Percentiles rank a stretch among this genome's conserved stretches.
phyloP scores from a whole-genome alignment of 169 alveolate genomes.

The Plasmodium coatneyi region DNA sequence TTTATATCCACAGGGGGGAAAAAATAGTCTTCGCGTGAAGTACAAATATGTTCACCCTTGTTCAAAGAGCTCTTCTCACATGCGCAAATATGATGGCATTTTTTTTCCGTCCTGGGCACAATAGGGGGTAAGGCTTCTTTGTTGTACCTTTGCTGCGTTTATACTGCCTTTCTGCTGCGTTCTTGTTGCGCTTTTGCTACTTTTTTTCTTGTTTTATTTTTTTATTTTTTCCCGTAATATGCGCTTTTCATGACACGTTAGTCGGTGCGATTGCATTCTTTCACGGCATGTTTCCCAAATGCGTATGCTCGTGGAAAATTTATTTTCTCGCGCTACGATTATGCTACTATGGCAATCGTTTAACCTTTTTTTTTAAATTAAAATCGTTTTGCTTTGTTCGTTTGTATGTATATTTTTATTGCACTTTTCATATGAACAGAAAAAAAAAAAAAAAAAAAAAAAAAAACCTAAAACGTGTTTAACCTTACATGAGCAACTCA shows the following conservation, averaged over 20 bases:
- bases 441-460: conserved; percentile 4
- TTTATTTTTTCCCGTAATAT: neutral
- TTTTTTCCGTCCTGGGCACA: neutral
- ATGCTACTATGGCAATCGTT: neutral
- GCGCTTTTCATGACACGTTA: neutral
- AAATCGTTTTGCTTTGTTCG: neutral
- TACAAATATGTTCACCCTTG: conserved; percentile 5
- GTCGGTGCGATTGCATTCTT: neutral
- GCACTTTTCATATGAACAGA: neutral
- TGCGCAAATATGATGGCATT: neutral
- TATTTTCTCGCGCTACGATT: neutral
- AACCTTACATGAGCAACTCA: neutral
- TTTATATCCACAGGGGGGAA: neutral
- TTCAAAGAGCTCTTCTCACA: neutral
- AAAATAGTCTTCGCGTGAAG: neutral
- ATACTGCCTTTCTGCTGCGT: neutral
- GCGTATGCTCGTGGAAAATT: neutral
- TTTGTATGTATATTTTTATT: neutral
- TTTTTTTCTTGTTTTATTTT: neutral
- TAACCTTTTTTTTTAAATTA: neutral
- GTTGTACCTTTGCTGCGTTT: neutral
- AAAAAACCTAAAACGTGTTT: neutral
- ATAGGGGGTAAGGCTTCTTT: neutral
- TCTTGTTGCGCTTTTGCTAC: neutral
- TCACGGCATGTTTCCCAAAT: neutral